phyloP scores from a whole-genome alignment of 1,284 basidiomycete genomes.

The Boletus sp. region DNA sequence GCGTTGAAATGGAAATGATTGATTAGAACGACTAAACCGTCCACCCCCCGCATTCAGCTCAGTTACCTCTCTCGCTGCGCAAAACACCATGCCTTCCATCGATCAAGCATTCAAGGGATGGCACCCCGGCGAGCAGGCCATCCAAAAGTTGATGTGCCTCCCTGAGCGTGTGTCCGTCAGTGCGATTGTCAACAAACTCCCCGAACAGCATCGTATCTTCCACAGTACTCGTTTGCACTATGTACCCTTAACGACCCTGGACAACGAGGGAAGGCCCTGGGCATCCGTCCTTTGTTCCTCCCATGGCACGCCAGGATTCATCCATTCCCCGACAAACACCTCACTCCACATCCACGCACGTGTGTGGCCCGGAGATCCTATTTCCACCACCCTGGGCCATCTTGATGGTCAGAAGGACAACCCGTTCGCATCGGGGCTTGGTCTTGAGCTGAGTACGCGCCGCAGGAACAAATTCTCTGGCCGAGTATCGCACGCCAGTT shows the following conservation, averaged over 20 bases:
- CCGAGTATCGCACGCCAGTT: constrained; percentile 33
- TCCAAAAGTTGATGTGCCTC: constrained; percentile 33
- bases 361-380: constrained; percentile 58
- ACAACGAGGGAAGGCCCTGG: constrained; percentile 39
- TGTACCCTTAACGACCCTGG: constrained; percentile 39
- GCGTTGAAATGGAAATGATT: background rate
- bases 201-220: constrained; percentile 38
- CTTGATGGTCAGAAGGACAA: constrained; percentile 3
- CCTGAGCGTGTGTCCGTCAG: constrained; percentile 24
- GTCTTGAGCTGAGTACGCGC: constrained; percentile 55
- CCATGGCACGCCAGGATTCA: constrained; percentile 42
- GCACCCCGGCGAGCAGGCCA: constrained; percentile 38
- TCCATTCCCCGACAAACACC: constrained; percentile 41
- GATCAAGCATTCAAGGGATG: constrained; percentile 30
- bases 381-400: constrained; percentile 38
- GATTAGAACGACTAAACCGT: background rate
- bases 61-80: background rate
- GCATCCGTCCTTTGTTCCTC: constrained; percentile 36
- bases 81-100: constrained; percentile 2
- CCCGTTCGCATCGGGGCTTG: constrained; percentile 53
- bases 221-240: constrained; percentile 39
- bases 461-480: constrained; percentile 65
- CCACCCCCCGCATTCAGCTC: background rate
- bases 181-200: constrained; percentile 32
- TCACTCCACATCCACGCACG: constrained; percentile 42